phyloP scores from a whole-genome alignment of 2,329 filamentous ascomycete genomes.

The Fusarium torulosum region DNA sequence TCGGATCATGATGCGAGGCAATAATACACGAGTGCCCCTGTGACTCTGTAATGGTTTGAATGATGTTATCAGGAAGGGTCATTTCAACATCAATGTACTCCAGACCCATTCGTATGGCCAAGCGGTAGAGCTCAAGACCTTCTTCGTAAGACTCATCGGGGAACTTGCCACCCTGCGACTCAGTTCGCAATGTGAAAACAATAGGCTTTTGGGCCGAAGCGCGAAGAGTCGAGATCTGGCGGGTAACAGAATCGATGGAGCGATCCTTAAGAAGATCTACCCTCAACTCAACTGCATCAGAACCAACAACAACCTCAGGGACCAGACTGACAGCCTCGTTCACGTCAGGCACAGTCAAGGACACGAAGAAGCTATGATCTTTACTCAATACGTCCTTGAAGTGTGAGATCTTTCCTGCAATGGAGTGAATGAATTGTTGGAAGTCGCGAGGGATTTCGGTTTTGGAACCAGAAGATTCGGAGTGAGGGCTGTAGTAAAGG shows the following conservation, averaged over 20 bases:
- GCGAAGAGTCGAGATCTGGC: slow-evolving; percentile 84
- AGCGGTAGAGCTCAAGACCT: slow-evolving; percentile 79
- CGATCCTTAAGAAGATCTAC: slow-evolving; percentile 88
- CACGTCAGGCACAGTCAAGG: slow-evolving; percentile 85
- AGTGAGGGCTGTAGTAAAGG: slow-evolving; percentile 86
- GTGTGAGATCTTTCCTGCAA: slow-evolving; percentile 60
- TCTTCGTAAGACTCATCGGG: slow-evolving; percentile 80
- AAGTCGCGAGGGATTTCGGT: slow-evolving; percentile 53
- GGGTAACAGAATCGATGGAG: slow-evolving; percentile 79
- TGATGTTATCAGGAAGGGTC: slow-evolving; percentile 81
- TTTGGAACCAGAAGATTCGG: slow-evolving; percentile 47
- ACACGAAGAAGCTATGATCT: slow-evolving; percentile 90
- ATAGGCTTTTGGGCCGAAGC: slow-evolving; percentile 80
- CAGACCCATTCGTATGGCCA: slow-evolving; percentile 84
- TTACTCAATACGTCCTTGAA: slow-evolving; percentile 60
- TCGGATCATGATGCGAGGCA: slow-evolving; percentile 93
- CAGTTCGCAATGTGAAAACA: slow-evolving; percentile 91
- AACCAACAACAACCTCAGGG: slow-evolving; percentile 80
- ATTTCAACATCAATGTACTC: slow-evolving; percentile 97
- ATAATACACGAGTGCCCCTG: slow-evolving; percentile 86
- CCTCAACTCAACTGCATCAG: slow-evolving; percentile 93
- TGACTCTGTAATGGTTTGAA: slow-evolving; percentile 74
- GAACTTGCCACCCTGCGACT: slow-evolving; percentile 88
- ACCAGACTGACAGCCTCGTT: slow-evolving; percentile 73
- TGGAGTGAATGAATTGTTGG: slow-evolving; percentile 54